Base-by-base conservation (phyloP, 768 basidiomycete genomes). In the Gymnopilus dilepis region DNA sequence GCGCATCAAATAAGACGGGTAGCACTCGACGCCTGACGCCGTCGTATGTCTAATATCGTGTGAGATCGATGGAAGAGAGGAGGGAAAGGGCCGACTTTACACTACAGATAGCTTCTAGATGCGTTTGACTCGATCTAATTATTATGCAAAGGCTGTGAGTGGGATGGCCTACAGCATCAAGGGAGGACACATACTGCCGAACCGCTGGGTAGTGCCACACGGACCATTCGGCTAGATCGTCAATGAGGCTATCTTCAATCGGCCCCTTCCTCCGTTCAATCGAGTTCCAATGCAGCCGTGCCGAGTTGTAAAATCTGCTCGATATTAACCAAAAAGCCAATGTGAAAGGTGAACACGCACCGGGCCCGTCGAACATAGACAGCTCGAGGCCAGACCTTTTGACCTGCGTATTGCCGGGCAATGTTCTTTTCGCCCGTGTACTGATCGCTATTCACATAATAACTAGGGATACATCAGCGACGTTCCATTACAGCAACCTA, bases 301-400 rank as follows among this genome's bases (percentile, higher is more conserved):
- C 84, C 17, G 89, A 82, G 65, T 91, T 87, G 68, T 88, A 89
- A 57, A 79, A 82, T 47, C 88, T 90, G 63, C 12, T 28, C 45
- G 24, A 50, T 19, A 57, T 47, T 56, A 33, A 59, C 22, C 54
- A 51, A 64, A n/a, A 5, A 53, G 24, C 21, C n/a, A 58, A 15
- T 48, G 34, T 40, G 26, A 24, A 4, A 62, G 17, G 22, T 30
- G 22, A 31, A 53, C 47, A 67, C 78, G 40, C 68, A 88, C 90
- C 89, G 77, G 24, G 89, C 89, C 48, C 85, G 82, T 30, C 88
- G 81, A 54, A 91, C 80, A 67, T 84, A 87, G 6, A 91, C 80
- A 17, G 88, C 85, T 65, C 92, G 78, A 13, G 92, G 92, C 90
- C 90, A 93, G 12, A 80, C 80, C 71, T 90, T 90, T 72, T 94